Evolutionary conservation across 2,329 filamentous ascomycete genomes (phyloP).

Genomic region (Xylariaceae sp.): DNA sequence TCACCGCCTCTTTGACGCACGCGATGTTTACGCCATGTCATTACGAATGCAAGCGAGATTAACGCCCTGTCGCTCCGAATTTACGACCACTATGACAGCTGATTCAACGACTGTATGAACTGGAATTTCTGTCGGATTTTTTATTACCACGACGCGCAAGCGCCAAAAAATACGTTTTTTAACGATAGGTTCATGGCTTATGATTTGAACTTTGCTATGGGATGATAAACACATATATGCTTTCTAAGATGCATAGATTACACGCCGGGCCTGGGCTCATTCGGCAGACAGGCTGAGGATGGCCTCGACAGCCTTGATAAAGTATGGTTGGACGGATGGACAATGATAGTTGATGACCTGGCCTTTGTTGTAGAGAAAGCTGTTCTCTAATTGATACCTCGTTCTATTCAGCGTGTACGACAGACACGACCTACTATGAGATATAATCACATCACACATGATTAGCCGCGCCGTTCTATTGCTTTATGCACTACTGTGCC

Average conservation of each 20-base stretch:
- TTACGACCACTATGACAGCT: constrained; percentile 43
- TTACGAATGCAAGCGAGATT: constrained; percentile 28
- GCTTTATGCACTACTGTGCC: constrained; percentile 15
- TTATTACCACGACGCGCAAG: constrained; percentile 39
- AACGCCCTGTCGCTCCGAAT: constrained; percentile 41
- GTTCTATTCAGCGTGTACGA: constrained; percentile 22
- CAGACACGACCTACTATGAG: constrained; percentile 18
- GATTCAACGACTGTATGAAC: constrained; percentile 47
- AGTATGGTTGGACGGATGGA: constrained; percentile 10
- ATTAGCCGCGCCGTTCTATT: background rate
- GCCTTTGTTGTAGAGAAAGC: constrained; percentile 10
- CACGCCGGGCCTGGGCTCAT: constrained; percentile 27
- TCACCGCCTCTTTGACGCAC: constrained; percentile 40
- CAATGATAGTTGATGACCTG: constrained; percentile 12
- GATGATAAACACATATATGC: constrained; percentile 35
- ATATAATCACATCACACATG: constrained; percentile 22
- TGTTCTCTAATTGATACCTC: constrained; percentile 27
- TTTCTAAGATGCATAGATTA: constrained; percentile 40
- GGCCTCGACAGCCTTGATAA: constrained; percentile 12
- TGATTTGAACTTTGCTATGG: constrained; percentile 37
- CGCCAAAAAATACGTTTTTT: constrained; percentile 40
- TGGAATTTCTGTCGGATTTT: constrained; percentile 35
- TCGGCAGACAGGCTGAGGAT: background rate
- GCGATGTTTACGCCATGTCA: constrained; percentile 42
- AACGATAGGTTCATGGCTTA: constrained; percentile 39